Base-by-base conservation (phyloP, 768 basidiomycete species). In the Boletus sp. region DNA sequence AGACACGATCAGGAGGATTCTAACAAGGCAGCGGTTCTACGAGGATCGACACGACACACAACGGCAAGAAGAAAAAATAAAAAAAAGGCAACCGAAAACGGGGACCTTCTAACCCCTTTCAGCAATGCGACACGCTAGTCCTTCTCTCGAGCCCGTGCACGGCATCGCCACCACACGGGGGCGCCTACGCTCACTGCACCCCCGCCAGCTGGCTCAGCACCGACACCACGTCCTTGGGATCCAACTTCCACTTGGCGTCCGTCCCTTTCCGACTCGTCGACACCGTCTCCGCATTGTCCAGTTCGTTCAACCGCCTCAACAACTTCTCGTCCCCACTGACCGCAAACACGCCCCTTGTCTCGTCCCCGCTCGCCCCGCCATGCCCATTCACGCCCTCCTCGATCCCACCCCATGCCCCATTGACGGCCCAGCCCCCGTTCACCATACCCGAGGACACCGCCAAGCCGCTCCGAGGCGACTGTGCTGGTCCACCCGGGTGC, bases 251-350 rank as follows among this genome's bases (percentile, higher is more conserved):
- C 73, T 78, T 83, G 47, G 87, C 90, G 71, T 90, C 89, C 44
- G 89, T 91, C n/a, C 86, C 87, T 70, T 80, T 86, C 49, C 79
- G 79, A 60, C 86, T 83, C 47, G 86, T 87, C 55, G 82, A 85
- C 52, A 83, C 82, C 52, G 89, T 92, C 77, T 89, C 87, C 11
- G 85, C 80, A 36, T 80, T 76, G 44, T 89, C 86, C 57, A 92
- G 72, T 65, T 90, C 88, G 64, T 89, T 89, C 74, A 93, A 65
- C 64, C 90, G 74, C 62, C 85, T 79, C 70, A 93, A 71, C 61
- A 93, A 63, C 73, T 87, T 88, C 77, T 93, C 90, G 70, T 94
- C 92, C 48, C 82, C 80, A 51, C 88, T 85, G 37, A 90, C 67
- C 10, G 83, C 86, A 42, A 90, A 71, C 53, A 89, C 75, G 54